Evolutionary conservation across 805 yeast species (phyloP), one percentile per base, ranked within the genome.

Genomic region (Candida wancherniae): DNA sequence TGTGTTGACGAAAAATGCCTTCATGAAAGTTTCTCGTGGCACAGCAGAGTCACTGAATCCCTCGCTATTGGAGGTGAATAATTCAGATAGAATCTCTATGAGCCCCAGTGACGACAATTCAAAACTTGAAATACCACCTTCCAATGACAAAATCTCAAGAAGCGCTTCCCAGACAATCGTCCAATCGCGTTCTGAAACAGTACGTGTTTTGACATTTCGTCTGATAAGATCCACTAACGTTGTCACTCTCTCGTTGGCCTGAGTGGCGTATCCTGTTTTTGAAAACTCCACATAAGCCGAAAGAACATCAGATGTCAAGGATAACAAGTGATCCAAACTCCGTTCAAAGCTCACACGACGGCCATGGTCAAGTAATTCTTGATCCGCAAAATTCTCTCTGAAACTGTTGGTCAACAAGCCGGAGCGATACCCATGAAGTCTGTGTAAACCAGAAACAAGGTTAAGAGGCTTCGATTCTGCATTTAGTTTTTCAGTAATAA

Each of bases 61-160:
- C n/a, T n/a, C n/a, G n/a, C n/a, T n/a, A n/a, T n/a, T n/a, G n/a
- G n/a, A n/a, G n/a, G n/a, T n/a, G n/a, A 39, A 28, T 19, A 39
- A 23, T 9, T 20, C 15, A 10, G 1, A 34, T 15, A 3, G 62
- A 44, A 17, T 45, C 5, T 63, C 61, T 6, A 81, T 65, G 5
- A 84, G 52, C 0, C 87, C 87, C 2, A 87, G 81, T 2, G 81
- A 69, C 5, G 78, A 66, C 19, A 87, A 60, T 50, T 86, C 95
- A 57, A 77, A 84, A 36, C 88, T 79, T 0, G 95, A 84, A 4
- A 82, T 59, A 7, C 34, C 29, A 2, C 37, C 34, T 3, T 34
- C 39, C 3, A 26, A 17, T 5, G 26, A 9, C 10, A 59, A 22
- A 1, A 46, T 40, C 11, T 12, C 18, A 18, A 42, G 33, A 13